These are phyloP conservation scores for Penicillium goetzii DNA, from an alignment of 495 filamentous ascomycete genomes.

Conservation along the genomic window DNA sequence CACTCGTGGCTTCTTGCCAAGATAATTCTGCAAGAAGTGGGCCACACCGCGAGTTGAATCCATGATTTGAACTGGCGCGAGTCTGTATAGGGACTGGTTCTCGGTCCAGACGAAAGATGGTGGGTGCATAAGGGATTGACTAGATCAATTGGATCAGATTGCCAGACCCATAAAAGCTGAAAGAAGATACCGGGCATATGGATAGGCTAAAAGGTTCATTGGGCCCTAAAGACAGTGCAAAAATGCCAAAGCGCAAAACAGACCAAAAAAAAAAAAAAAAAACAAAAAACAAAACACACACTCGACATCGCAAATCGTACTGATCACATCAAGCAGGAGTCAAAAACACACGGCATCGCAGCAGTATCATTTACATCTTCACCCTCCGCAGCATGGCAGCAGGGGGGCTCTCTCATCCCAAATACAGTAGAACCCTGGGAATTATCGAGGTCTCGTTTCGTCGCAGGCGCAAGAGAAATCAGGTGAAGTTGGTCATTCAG, in stretches of 20 bases:
- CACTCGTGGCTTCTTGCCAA: constrained; percentile 13
- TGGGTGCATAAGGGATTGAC: background rate
- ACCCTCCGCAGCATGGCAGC: constrained; percentile 36
- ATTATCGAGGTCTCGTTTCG: constrained; percentile 31
- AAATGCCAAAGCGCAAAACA: constrained; percentile 8
- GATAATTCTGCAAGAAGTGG: constrained; percentile 3
- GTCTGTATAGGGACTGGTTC: background rate
- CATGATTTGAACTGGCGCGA: background rate
- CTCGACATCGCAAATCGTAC: constrained; percentile 4
- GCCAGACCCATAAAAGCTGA: background rate
- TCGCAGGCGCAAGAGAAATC: constrained; percentile 37
- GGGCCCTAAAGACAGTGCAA: background rate
- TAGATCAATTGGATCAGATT: background rate
- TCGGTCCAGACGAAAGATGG: background rate
- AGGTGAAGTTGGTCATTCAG: constrained; percentile 48
- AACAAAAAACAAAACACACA: constrained; percentile 1
- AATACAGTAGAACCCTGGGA: constrained; percentile 14
- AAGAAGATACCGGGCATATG: background rate
- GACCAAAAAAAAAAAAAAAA: background rate
- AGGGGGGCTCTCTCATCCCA: constrained; percentile 27
- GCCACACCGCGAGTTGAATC: constrained; percentile 8
- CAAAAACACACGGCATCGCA: constrained; percentile 38
- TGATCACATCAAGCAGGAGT: constrained; percentile 7
- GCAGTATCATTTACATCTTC: constrained; percentile 56
- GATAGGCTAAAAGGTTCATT: constrained; percentile 3